phyloP scores from a whole-genome alignment of 2,329 filamentous ascomycete genomes.

The Orbilia blumenaviensis region DNA sequence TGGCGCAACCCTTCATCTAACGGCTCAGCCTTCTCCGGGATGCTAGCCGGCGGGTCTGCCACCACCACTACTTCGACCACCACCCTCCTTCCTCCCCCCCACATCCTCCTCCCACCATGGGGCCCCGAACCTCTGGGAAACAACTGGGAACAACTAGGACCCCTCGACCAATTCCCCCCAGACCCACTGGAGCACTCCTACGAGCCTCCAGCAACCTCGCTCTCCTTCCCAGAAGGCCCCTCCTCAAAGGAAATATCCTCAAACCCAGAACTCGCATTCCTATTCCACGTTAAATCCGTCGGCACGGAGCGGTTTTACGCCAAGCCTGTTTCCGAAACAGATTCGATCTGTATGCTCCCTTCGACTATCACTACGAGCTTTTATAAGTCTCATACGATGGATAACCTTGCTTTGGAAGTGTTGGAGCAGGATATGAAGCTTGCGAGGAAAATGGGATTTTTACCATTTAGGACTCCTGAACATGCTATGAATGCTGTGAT shows the following conservation, averaged over 20 bases:
- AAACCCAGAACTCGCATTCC: constrained; percentile 22
- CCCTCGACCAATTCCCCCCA: constrained; percentile 6
- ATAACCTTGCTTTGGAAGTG: neutral
- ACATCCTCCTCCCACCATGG: neutral
- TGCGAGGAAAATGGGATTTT: constrained; percentile 28
- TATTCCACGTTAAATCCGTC: constrained; percentile 21
- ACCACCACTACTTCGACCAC: too few relatives aligned
- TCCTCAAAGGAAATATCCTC: neutral
- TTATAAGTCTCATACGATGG: constrained; percentile 2
- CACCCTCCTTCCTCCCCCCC: neutral
- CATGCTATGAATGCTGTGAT: neutral
- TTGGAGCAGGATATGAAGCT: constrained; percentile 14
- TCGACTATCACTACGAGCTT: neutral
- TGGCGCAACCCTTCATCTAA: neutral
- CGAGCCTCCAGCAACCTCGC: neutral
- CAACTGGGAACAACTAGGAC: neutral
- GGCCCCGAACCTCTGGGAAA: neutral
- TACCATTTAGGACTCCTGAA: constrained; percentile 2
- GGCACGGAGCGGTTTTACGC: neutral
- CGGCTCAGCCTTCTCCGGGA: neutral
- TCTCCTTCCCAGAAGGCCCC: neutral
- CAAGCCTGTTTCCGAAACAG: neutral
- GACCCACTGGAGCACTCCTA: neutral
- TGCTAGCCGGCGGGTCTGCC: neutral
- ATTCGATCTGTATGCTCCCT: neutral